These are phyloP conservation scores for Canavalia ensiformis DNA, from an alignment of 306 rosid species.

Conservation along the genomic window DNA sequence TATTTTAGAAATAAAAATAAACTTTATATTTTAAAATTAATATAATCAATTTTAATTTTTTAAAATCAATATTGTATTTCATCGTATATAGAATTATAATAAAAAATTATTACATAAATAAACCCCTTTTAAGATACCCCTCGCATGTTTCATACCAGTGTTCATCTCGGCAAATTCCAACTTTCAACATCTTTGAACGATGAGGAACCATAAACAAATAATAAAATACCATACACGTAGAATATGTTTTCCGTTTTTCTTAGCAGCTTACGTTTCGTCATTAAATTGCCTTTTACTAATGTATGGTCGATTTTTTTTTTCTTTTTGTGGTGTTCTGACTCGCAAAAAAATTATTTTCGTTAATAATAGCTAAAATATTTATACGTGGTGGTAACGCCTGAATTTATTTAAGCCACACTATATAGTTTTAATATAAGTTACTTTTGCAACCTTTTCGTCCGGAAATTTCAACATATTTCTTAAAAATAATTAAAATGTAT, in stretches of 20 bases:
- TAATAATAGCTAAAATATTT: background rate
- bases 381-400: background rate
- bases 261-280: conserved; percentile 24
- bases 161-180: conserved; percentile 6
- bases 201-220: background rate
- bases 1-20: no score
- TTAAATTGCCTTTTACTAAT: background rate
- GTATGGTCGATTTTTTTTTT: background rate
- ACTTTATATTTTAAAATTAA: no score
- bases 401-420: conserved; percentile 15
- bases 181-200: background rate
- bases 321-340: background rate
- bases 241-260: background rate
- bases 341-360: background rate
- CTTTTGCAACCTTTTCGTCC: background rate
- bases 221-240: background rate
- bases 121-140: no score
- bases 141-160: no score
- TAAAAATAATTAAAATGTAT: background rate
- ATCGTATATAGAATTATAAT: no score
- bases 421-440: background rate
- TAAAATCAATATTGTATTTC: no score
- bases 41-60: no score
- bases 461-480: background rate
- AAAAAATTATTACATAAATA: no score